Base-by-base conservation (phyloP, 176 grass and related monocot genomes). In the Cenchrus americanus region DNA sequence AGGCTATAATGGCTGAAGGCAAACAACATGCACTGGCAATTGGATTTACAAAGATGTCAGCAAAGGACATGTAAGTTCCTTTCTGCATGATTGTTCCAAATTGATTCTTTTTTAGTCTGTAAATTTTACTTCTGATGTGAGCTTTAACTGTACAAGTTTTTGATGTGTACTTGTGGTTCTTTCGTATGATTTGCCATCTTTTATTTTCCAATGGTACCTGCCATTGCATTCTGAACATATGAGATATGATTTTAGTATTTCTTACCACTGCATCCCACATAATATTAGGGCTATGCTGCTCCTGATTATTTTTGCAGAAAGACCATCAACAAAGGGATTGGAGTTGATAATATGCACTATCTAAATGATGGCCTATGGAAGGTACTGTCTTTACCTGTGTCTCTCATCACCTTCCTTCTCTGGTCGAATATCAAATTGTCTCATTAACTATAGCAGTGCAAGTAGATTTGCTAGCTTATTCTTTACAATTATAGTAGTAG, bases 1-100 rank as follows among this genome's bases (percentile, higher is more conserved):
- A 99, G 93, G 96, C 96, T 68, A 94, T 99, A 87, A 96, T 99
- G 96, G 93, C 96, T 60, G 96, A 99, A 92, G 96, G 93, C 52
- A 99, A 99, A 73, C 87, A 99, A 18, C 91, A 99, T 10, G 96
- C 96, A 1, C 83, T 99, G 80, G 93, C 93, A 8, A 96, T 99
- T 96, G 96, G 96, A 75, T 99, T 62, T 79, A 99, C 96, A 73
- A 99, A 99, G 89, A 87, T 99, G 74, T 89, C 96, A 58, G 93
- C 91, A 1, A 99, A 99, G 41, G 93, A 90, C 81, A 96, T 99
- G 96, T 99, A 92, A 92, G 91, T 78, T 89, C 24, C 32, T 62
- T 21, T 57, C 43, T 58, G 49, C 55, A 82, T 18, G 4, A 68
- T 73, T 89, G 54, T 48, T 91, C 9, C 6, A 13, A 78, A 27